Percentiles rank a stretch among this genome's conserved stretches.
Conservation (phyloP, 208 protist species). For the Trypanosoma grayi region DNA sequence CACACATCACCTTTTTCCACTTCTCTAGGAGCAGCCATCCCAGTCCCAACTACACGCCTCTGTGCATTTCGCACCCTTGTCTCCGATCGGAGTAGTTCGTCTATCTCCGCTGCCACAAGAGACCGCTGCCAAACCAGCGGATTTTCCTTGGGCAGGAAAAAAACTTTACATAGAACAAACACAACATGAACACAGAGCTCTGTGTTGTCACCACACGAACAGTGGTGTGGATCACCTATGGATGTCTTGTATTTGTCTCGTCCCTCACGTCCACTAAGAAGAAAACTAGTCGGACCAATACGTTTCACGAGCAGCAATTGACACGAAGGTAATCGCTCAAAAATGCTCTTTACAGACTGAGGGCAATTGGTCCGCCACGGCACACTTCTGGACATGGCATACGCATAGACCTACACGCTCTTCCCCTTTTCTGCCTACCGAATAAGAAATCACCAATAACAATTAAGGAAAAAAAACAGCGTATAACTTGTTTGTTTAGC, state of each 20-base stretch:
- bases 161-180: slow-evolving; percentile 48
- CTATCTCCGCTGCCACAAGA: slow-evolving; percentile 58
- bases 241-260: slow-evolving; percentile 35
- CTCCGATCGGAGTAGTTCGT: slow-evolving; percentile 33
- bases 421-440: background rate
- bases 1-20: slow-evolving; percentile 34
- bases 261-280: slow-evolving; percentile 22
- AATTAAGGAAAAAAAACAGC: slow-evolving; percentile 6
- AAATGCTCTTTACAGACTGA: slow-evolving; percentile 10
- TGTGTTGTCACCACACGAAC: slow-evolving; percentile 33
- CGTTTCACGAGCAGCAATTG: slow-evolving; percentile 27
- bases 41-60: slow-evolving; percentile 1
- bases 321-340: slow-evolving; percentile 17
- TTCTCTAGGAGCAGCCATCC: slow-evolving; percentile 7
- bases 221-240: slow-evolving; percentile 58
- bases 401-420: background rate
- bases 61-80: slow-evolving; percentile 14
- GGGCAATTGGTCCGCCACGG: slow-evolving; percentile 24
- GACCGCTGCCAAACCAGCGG: slow-evolving; percentile 63
- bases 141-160: slow-evolving; percentile 38
- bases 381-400: slow-evolving; percentile 28
- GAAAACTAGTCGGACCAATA: slow-evolving; percentile 34
- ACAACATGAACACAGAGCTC: slow-evolving; percentile 75
- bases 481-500: background rate
- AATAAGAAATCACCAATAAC: background rate